Evolutionary conservation across 768 basidiomycete genomes (phyloP).

Genomic region (Pseudohyphozyma bogoriensis): DNA sequence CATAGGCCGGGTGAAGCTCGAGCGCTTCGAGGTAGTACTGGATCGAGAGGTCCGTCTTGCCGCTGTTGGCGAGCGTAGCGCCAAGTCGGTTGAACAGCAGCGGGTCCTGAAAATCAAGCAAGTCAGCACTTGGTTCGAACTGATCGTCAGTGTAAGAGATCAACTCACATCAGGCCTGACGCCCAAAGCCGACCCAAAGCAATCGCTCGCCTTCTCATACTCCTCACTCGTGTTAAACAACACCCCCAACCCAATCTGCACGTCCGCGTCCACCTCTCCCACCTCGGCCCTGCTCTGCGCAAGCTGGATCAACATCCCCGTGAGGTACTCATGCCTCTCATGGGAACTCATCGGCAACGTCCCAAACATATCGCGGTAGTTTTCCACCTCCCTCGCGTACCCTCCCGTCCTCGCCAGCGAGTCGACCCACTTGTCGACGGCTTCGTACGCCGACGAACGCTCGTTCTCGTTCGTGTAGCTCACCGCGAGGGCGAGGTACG

Average conservation of each 20-base stretch:
- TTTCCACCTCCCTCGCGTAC: constrained; percentile 38
- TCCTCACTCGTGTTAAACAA: constrained; percentile 89
- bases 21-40: constrained; percentile 77
- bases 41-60: constrained; percentile 62
- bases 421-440: constrained; percentile 75
- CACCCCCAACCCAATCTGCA: constrained; percentile 88
- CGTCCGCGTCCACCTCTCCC: constrained; percentile 52
- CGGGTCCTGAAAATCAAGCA: constrained; percentile 56
- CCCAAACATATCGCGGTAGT: constrained; percentile 21
- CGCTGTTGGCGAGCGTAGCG: constrained; percentile 83
- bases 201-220: constrained; percentile 83
- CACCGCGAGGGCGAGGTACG: constrained; percentile 85
- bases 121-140: constrained; percentile 18
- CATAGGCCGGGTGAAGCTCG: constrained; percentile 77
- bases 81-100: constrained; percentile 85
- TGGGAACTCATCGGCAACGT: constrained; percentile 12
- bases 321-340: constrained; percentile 44
- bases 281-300: constrained; percentile 48
- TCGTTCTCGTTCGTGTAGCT: constrained; percentile 84
- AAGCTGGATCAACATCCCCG: constrained; percentile 71
- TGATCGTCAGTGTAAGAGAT: background rate
- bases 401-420: constrained; percentile 50
- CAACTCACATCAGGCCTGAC: constrained; percentile 70
- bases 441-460: constrained; percentile 58
- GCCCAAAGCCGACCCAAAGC: constrained; percentile 77